Evolutionary conservation across 495 filamentous ascomycete genomes (phyloP).

Genomic region (Penicillium fimorum): DNA sequence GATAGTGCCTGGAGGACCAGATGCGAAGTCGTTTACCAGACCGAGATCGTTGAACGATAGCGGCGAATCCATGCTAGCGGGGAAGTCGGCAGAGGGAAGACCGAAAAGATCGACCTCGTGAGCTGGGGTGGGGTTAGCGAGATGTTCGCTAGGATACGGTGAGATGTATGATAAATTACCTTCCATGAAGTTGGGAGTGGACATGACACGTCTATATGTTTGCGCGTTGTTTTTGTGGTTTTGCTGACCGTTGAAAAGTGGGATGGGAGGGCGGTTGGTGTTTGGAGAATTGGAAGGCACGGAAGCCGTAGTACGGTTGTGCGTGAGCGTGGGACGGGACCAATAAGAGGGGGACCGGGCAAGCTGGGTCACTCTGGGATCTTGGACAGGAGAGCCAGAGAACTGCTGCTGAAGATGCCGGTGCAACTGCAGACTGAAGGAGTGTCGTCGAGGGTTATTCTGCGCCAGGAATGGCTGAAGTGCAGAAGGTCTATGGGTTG

Average conservation of each 20-base stretch:
- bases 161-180: slow-evolving; percentile 20
- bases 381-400: slow-evolving; percentile 35
- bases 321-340: slow-evolving; percentile 44
- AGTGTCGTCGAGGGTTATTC: slow-evolving; percentile 36
- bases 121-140: slow-evolving; percentile 11
- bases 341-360: slow-evolving; percentile 43
- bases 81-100: slow-evolving; percentile 29
- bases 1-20: slow-evolving; percentile 57
- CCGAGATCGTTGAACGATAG: slow-evolving; percentile 18
- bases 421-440: slow-evolving; percentile 38
- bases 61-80: slow-evolving; percentile 33
- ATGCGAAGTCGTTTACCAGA: slow-evolving; percentile 14
- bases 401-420: slow-evolving; percentile 39
- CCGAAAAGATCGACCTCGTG: slow-evolving; percentile 35
- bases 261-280: slow-evolving; percentile 51
- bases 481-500: slow-evolving; percentile 40
- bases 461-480: slow-evolving; percentile 37
- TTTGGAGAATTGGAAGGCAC: slow-evolving; percentile 39
- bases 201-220: slow-evolving; percentile 40
- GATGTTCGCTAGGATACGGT: slow-evolving; percentile 7
- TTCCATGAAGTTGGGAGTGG: slow-evolving; percentile 38
- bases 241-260: slow-evolving; percentile 45
- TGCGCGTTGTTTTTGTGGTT: slow-evolving; percentile 24
- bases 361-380: slow-evolving; percentile 41
- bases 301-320: slow-evolving; percentile 32